Evolutionary conservation across 805 yeast genomes (phyloP), one percentile per base, ranked within the genome.

Genomic region (Starmera amethionina): DNA sequence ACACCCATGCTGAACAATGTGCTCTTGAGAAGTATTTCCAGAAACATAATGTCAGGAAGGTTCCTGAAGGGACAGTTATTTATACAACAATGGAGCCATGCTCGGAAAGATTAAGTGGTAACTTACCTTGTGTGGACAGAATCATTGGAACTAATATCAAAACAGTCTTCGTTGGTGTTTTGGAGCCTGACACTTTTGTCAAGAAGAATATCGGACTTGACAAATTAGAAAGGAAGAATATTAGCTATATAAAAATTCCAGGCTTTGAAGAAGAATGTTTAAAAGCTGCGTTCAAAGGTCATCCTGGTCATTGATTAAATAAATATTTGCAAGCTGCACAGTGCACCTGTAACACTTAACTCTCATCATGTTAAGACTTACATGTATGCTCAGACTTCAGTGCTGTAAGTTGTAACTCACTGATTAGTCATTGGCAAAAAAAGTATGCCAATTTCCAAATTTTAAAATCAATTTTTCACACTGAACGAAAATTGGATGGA

Each of bases 81-180:
- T 93, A 85, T 59, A 90, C 97, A 0, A 87, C 97, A 0, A 93
- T 93, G 97, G 98, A 93, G 55, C 98, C 98, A 1, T 93, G 98
- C 56, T 79, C 95, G 6, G 73, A 75, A 42, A 69, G 98, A 40
- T 64, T 90, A 30, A 87, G 96, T 55, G 97, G 97, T 0, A 89
- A 90, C 49, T 52, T 69, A 39, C 96, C 98, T 0, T 93, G 98
- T 60, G 79, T 77, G 3, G 88, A 88, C 45, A 70, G 97, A 27
- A 77, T 93, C 7, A 53, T 89, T 38, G 68, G 63, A 4, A 58
- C 76, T 0, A 46, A 52, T 1, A 80, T 90, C 44, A 68, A 66
- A 16, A 76, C 93, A 0, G 89, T 89, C 22, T 87, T 82, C 63
- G 96, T 90, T 5, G 98, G 97, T 1, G 93, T 88, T 2, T 56